Evolutionary conservation across 257 asterid species (phyloP).

Genomic region (Gardenia jasminoides): DNA sequence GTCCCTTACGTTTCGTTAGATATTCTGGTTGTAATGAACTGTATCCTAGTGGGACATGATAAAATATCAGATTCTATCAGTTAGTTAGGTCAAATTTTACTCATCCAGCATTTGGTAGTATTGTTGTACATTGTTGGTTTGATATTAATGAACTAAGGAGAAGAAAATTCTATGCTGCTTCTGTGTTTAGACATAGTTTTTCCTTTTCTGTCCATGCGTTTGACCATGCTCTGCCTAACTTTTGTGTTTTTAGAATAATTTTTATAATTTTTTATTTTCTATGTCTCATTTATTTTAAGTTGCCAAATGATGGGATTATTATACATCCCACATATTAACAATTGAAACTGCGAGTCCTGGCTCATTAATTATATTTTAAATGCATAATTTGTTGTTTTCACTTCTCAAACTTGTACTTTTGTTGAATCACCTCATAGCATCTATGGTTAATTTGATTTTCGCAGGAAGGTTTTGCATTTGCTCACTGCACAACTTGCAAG

Average conservation of each 20-base stretch:
- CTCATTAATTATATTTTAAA: not conserved
- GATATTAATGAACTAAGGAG: not conserved
- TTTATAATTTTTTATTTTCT: not conserved
- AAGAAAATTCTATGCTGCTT: not conserved
- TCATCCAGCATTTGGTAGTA: not conserved
- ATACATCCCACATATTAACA: not conserved
- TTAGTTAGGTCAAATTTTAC: not conserved
- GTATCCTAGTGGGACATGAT: not conserved
- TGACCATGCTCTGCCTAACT: not conserved
- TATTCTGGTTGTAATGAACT: not conserved
- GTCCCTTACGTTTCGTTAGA: not conserved
- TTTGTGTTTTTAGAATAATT: no score
- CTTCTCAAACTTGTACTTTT: not conserved
- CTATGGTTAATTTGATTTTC: constrained; percentile 7
- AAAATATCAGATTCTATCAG: not conserved
- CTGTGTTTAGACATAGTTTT: not conserved
- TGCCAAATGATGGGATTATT: not conserved
- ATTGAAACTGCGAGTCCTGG: not conserved
- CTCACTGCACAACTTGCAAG: constrained; percentile 96
- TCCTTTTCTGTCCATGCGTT: not conserved
- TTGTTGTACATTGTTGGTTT: not conserved
- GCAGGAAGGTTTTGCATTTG: constrained; percentile 97
- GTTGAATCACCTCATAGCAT: not conserved
- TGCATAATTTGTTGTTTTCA: not conserved
- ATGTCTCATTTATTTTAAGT: not conserved